Percentiles rank a stretch among this genome's conserved stretches.
These are phyloP conservation scores for Chytriomyces sp. DNA, from an alignment of 192 early-diverging fungal genomes.

Conservation along the genomic window DNA sequence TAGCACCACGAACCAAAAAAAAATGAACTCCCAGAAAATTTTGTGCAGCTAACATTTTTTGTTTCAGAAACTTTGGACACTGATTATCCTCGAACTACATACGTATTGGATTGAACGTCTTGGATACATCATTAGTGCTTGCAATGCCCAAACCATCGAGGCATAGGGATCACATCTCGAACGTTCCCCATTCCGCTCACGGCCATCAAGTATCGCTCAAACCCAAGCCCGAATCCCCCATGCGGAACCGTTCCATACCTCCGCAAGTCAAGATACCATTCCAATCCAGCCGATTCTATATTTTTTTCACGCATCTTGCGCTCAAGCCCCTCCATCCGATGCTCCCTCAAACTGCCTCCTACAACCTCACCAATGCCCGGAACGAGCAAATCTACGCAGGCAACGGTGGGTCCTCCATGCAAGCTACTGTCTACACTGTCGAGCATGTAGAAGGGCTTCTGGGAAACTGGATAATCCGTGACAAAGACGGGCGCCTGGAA, in stretches of 20 bases:
- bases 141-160: conserved; percentile 54
- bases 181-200: conserved; percentile 80
- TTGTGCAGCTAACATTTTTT: too few relatives aligned
- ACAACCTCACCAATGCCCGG: conserved; percentile 83
- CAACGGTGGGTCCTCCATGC: conserved; percentile 61
- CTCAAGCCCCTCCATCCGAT: conserved; percentile 58
- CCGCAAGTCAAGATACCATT: conserved; percentile 85
- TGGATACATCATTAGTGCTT: too few relatives aligned
- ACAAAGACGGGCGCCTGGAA: conserved; percentile 83
- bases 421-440: conserved; percentile 37
- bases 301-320: conserved; percentile 54
- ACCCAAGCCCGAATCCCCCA: conserved; percentile 89
- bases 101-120: too few relatives aligned
- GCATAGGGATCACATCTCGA: conserved; percentile 67
- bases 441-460: conserved; percentile 91
- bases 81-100: too few relatives aligned
- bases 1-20: too few relatives aligned
- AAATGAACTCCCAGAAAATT: too few relatives aligned
- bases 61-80: too few relatives aligned
- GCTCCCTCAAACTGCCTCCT: conserved; percentile 84
- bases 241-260: conserved; percentile 82
- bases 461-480: conserved; percentile 75
- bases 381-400: conserved; percentile 80
- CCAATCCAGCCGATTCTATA: conserved; percentile 66
- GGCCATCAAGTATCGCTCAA: conserved; percentile 79